phyloP scores from a whole-genome alignment of 331 rosid genomes.

The Saraca asoca region DNA sequence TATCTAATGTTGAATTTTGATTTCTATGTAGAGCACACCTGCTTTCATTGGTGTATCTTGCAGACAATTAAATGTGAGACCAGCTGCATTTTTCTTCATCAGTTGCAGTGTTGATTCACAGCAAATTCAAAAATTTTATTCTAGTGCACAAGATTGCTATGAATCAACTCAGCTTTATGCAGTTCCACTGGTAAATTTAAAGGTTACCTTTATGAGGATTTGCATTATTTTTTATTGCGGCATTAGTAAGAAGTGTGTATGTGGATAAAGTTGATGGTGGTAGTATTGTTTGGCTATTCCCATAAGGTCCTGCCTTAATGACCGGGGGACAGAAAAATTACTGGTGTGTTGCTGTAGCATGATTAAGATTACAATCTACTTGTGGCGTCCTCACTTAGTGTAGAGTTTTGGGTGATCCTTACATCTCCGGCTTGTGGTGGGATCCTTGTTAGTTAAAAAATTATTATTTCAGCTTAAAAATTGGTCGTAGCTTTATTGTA shows the following conservation, averaged over 20 bases:
- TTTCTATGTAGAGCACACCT: slow-evolving; percentile 56
- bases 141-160: slow-evolving; percentile 79
- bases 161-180: slow-evolving; percentile 86
- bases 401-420: slow-evolving; percentile 16
- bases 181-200: slow-evolving; percentile 66
- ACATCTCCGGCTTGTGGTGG: not conserved
- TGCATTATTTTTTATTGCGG: slow-evolving; percentile 10
- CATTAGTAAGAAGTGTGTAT: not conserved
- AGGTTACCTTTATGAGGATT: slow-evolving; percentile 15
- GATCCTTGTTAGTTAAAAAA: not conserved
- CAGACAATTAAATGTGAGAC: slow-evolving; percentile 77
- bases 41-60: slow-evolving; percentile 75
- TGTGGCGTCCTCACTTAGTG: not conserved
- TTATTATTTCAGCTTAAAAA: not conserved
- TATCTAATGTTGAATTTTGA: slow-evolving; percentile 38
- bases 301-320: not conserved
- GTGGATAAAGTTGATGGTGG: not conserved
- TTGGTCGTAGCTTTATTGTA: slow-evolving; percentile 9
- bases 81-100: slow-evolving; percentile 79
- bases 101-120: slow-evolving; percentile 69
- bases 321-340: not conserved
- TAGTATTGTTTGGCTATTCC: not conserved
- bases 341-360: slow-evolving; percentile 1
- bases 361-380: slow-evolving; percentile 7
- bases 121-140: slow-evolving; percentile 70